A percentile compares a stretch with the other conserved stretches of the same genome.
Conservation (phyloP, 345 rosid species). For the Populus ilicifolia region DNA sequence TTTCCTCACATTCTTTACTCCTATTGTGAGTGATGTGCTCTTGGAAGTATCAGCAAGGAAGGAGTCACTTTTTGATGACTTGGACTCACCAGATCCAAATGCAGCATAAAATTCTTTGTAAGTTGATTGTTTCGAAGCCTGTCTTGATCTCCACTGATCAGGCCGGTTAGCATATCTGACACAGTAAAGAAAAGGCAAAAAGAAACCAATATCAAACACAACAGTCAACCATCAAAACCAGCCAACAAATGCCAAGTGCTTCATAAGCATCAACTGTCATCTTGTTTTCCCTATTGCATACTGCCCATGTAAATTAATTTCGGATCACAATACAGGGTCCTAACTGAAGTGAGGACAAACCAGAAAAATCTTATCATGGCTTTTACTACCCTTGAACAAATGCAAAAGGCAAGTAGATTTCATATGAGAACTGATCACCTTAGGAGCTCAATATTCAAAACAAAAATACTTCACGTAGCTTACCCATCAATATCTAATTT, state of each 20-base stretch:
- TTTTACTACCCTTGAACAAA: background rate
- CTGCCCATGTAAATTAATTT: no score
- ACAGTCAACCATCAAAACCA: background rate
- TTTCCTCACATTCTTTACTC: conserved; percentile 47
- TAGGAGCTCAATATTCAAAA: background rate
- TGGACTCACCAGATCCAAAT: conserved; percentile 61
- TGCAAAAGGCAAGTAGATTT: background rate
- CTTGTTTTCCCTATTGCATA: no score
- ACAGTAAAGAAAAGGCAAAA: conserved; percentile 9
- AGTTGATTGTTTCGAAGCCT: conserved; percentile 68
- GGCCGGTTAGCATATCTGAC: conserved; percentile 59
- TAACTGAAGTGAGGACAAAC: background rate
- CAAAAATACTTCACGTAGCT: conserved; percentile 11
- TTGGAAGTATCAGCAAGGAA: conserved; percentile 46
- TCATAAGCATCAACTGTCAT: background rate
- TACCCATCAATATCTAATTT: conserved; percentile 78
- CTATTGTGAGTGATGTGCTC: conserved; percentile 31
- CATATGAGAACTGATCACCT: background rate
- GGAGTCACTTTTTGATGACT: conserved; percentile 35
- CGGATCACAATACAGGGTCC: background rate
- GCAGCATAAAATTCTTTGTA: conserved; percentile 57
- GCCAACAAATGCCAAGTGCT: background rate
- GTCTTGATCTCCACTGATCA: conserved; percentile 79
- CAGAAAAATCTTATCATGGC: background rate
- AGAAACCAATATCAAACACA: background rate